These are phyloP conservation scores for Fraxinus greggii DNA, from an alignment of 305 asterid genomes.

Conservation along the genomic window DNA sequence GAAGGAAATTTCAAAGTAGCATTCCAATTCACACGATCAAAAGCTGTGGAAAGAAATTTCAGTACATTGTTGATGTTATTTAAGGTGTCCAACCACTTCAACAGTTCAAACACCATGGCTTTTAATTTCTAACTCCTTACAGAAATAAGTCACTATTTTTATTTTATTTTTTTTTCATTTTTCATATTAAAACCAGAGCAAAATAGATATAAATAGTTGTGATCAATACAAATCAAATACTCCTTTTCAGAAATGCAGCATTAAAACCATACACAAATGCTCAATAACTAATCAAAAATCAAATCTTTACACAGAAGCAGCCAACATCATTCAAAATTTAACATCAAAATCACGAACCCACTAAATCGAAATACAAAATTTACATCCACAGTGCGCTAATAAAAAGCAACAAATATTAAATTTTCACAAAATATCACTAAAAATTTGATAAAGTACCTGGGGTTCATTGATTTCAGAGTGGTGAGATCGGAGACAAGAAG, in stretches of 20 bases:
- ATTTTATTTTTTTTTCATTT: not conserved
- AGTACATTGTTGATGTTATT: not conserved
- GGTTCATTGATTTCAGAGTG: constrained; percentile 36
- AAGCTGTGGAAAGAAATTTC: not conserved
- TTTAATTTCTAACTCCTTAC: not conserved
- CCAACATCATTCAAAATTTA: constrained; percentile 10
- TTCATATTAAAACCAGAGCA: not conserved
- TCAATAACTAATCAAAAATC: not conserved
- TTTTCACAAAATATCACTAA: not conserved
- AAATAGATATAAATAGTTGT: not conserved
- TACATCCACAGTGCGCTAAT: not conserved
- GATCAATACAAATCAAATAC: not conserved
- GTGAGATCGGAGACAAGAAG: constrained; percentile 65
- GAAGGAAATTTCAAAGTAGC: not conserved
- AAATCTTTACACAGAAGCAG: not conserved
- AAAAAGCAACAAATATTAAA: constrained; percentile 10
- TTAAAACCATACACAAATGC: not conserved
- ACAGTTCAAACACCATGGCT: not conserved
- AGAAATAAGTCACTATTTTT: not conserved
- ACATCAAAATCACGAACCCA: constrained; percentile 16
- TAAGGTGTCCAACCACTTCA: not conserved
- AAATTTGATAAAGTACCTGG: constrained; percentile 41
- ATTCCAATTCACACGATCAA: not conserved
- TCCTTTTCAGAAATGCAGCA: not conserved
- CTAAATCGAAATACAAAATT: not conserved